Percentiles rank a stretch among this genome's conserved stretches.
phyloP scores from a whole-genome alignment of 441 rosid genomes.

The Gossypium lobatum region DNA sequence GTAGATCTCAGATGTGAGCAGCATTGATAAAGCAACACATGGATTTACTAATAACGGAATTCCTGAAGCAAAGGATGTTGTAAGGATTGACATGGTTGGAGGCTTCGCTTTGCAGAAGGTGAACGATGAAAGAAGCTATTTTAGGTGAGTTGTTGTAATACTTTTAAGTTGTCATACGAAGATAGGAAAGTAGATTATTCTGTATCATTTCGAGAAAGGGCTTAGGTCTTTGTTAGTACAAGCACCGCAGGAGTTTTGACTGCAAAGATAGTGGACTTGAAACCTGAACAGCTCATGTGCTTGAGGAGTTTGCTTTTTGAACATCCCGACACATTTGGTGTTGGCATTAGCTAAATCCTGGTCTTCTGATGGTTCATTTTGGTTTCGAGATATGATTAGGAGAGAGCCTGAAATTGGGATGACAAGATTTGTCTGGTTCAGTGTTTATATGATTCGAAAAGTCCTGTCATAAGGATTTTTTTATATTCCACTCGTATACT shows the following conservation, averaged over 20 bases:
- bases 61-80: slow-evolving; percentile 60
- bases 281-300: not conserved
- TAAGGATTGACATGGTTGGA: slow-evolving; percentile 72
- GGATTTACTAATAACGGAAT: slow-evolving; percentile 47
- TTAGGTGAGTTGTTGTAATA: slow-evolving; percentile 47
- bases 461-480: not conserved
- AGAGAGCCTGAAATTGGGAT: not conserved
- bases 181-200: not conserved
- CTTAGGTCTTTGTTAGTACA: not conserved
- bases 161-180: not conserved
- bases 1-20: slow-evolving; percentile 67
- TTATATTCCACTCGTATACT: not conserved
- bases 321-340: not conserved
- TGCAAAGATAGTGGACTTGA: not conserved
- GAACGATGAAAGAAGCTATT: slow-evolving; percentile 60
- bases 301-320: not conserved
- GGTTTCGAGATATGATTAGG: not conserved
- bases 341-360: not conserved
- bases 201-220: not conserved
- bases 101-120: slow-evolving; percentile 91
- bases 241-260: not conserved
- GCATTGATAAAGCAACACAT: slow-evolving; percentile 44
- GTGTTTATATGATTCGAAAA: too few species aligned
- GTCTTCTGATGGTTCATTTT: not conserved
- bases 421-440: not conserved